Evolutionary conservation across 305 asterid genomes (phyloP).

Genomic region (Ajuga reptans): DNA sequence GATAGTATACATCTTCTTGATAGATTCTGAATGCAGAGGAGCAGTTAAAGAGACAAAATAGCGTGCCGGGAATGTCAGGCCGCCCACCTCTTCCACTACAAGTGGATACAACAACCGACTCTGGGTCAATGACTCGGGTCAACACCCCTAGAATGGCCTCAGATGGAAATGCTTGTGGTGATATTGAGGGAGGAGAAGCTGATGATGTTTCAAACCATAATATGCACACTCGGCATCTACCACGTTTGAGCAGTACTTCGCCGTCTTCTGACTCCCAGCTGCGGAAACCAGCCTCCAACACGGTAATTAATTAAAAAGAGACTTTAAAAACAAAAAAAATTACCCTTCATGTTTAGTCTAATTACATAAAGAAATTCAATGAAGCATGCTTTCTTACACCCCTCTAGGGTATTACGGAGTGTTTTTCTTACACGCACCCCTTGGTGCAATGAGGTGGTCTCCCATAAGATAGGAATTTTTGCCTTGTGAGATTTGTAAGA

Average conservation of each 20-base stretch:
- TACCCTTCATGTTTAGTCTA: background rate
- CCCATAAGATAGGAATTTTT: too few species aligned
- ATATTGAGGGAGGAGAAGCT: slow-evolving; percentile 54
- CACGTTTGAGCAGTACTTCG: slow-evolving; percentile 63
- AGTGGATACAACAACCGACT: slow-evolving; percentile 67
- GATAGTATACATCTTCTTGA: slow-evolving; percentile 6
- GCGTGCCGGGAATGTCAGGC: slow-evolving; percentile 38
- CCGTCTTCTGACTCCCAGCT: slow-evolving; percentile 76
- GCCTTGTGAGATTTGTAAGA: too few species aligned
- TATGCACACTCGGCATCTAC: slow-evolving; percentile 43
- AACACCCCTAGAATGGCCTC: slow-evolving; percentile 66
- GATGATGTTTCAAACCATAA: slow-evolving; percentile 53
- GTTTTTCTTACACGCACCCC: background rate
- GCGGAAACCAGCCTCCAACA: slow-evolving; percentile 44
- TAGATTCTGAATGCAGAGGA: slow-evolving; percentile 87
- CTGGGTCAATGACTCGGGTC: slow-evolving; percentile 60
- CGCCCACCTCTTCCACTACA: slow-evolving; percentile 59
- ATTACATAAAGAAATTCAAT: too few species aligned
- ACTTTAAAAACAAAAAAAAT: too few species aligned
- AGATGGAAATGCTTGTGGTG: slow-evolving; percentile 53
- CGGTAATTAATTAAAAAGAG: slow-evolving; percentile 29
- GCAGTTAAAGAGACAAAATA: slow-evolving; percentile 57
- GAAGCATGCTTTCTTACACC: too few species aligned
- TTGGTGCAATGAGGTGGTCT: too few species aligned
- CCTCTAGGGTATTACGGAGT: background rate